phyloP scores from a whole-genome alignment of 2,329 filamentous ascomycete species.

The Kalmusia sp. region DNA sequence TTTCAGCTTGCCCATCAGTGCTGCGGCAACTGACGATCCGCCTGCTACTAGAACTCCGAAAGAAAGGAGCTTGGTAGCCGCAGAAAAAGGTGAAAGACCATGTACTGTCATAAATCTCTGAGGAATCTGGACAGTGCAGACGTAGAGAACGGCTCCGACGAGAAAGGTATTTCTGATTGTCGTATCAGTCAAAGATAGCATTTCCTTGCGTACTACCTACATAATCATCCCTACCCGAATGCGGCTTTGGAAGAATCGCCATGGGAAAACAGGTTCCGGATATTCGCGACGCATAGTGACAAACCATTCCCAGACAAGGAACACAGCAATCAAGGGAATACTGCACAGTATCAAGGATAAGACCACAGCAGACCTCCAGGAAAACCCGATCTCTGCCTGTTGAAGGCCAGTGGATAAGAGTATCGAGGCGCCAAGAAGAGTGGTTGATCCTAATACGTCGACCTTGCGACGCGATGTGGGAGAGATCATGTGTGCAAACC shows the following conservation, averaged over 20 bases:
- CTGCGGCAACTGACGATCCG: not conserved
- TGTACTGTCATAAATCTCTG: slow-evolving; percentile 13
- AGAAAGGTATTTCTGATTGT: not conserved
- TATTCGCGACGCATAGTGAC: slow-evolving; percentile 10
- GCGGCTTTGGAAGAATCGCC: slow-evolving; percentile 5
- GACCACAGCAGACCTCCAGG: not conserved
- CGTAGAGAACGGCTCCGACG: not conserved
- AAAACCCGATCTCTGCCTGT: not conserved
- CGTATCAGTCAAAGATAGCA: too few relatives aligned
- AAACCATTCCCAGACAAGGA: slow-evolving; percentile 23
- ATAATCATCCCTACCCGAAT: slow-evolving; percentile 13
- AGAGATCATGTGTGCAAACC: too few relatives aligned
- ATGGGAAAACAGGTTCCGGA: slow-evolving; percentile 22
- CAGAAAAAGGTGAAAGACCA: slow-evolving; percentile 8
- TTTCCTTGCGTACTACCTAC: slow-evolving; percentile 7
- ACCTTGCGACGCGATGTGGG: too few relatives aligned
- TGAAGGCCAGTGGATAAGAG: not conserved
- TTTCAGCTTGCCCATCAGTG: not conserved
- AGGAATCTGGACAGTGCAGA: slow-evolving; percentile 11
- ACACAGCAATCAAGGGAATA: slow-evolving; percentile 13
- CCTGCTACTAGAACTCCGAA: slow-evolving; percentile 11
- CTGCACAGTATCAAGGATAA: not conserved
- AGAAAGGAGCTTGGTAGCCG: slow-evolving; percentile 6
- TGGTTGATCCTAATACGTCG: too few relatives aligned
- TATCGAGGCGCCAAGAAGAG: not conserved